phyloP scores from a whole-genome alignment of 176 grass and related monocot species.

The Alopecurus myosuroides region DNA sequence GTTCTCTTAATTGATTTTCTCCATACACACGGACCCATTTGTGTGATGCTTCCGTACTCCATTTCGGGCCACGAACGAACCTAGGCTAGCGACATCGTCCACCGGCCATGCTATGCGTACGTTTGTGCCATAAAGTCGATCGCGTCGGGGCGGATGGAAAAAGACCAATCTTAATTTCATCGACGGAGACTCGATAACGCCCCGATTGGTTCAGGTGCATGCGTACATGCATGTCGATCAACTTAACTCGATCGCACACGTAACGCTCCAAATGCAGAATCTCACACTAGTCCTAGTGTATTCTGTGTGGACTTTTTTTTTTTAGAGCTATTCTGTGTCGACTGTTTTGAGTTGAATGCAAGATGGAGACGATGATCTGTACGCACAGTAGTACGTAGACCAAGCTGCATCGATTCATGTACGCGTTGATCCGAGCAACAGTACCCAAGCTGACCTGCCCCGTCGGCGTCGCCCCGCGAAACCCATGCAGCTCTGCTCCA shows the following conservation, averaged over 20 bases:
- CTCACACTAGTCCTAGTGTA: background rate
- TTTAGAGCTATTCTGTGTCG: background rate
- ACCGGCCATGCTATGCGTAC: background rate
- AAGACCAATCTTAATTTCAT: background rate
- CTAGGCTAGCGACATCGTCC: background rate
- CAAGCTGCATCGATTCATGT: background rate
- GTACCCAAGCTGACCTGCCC: background rate
- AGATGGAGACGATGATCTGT: background rate
- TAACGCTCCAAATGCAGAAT: background rate
- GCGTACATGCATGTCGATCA: background rate
- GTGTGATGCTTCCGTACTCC: background rate
- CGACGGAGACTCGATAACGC: background rate
- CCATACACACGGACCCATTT: too few species aligned
- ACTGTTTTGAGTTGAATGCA: background rate
- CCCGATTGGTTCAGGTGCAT: background rate
- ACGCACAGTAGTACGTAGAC: background rate
- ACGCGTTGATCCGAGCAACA: background rate
- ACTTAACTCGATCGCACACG: too few species aligned
- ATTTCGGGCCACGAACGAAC: background rate
- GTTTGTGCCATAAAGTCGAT: too few species aligned
- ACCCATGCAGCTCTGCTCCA: background rate
- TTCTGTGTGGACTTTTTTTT: too few species aligned
- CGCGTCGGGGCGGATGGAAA: background rate
- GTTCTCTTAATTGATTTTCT: background rate
- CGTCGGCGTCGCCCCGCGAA: background rate